Conservation (phyloP, 2,329 filamentous ascomycete species). For the Diaporthe citri region DNA sequence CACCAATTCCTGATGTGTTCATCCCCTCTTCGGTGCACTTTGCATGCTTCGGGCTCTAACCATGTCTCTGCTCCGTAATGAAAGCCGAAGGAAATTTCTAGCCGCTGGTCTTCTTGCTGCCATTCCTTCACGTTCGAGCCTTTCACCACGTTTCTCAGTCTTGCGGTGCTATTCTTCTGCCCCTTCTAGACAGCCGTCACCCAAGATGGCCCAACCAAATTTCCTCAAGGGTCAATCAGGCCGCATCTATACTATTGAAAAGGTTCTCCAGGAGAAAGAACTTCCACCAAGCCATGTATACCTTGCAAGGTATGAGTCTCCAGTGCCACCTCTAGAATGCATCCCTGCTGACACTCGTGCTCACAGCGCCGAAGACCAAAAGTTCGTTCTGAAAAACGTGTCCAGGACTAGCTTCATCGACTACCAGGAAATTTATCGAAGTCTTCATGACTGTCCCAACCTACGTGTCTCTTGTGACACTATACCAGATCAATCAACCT, state of each 20-base stretch:
- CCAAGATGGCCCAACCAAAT: neutral
- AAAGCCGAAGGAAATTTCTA: conserved; percentile 8
- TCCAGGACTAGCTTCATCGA: conserved; percentile 26
- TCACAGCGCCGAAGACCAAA: conserved; percentile 24
- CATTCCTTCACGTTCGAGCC: conserved; percentile 15
- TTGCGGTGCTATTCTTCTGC: conserved; percentile 19
- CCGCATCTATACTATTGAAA: conserved; percentile 15
- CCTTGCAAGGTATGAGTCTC: conserved; percentile 16
- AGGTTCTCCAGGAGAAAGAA: conserved; percentile 28
- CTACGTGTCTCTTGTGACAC: conserved; percentile 24
- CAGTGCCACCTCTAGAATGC: conserved; percentile 4
- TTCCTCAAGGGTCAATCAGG: conserved; percentile 3
- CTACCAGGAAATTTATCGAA: conserved; percentile 20
- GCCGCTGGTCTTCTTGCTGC: conserved; percentile 14
- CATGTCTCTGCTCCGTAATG: conserved; percentile 10
- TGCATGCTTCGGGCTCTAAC: neutral
- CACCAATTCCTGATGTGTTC: neutral
- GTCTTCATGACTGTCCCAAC: conserved; percentile 20
- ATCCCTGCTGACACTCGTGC: conserved; percentile 14
- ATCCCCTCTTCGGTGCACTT: conserved; percentile 20
- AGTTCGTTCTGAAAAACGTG: conserved; percentile 14
- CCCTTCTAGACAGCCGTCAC: conserved; percentile 9
- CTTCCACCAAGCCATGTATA: conserved; percentile 23
- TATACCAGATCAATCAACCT: conserved; percentile 25
- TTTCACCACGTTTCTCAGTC: conserved; percentile 18